A percentile compares a stretch with the other conserved stretches of the same genome.
These are phyloP conservation scores for Pythium rhizo-oryzae DNA, from an alignment of 352 stramenopile genomes.

Conservation along the genomic window DNA sequence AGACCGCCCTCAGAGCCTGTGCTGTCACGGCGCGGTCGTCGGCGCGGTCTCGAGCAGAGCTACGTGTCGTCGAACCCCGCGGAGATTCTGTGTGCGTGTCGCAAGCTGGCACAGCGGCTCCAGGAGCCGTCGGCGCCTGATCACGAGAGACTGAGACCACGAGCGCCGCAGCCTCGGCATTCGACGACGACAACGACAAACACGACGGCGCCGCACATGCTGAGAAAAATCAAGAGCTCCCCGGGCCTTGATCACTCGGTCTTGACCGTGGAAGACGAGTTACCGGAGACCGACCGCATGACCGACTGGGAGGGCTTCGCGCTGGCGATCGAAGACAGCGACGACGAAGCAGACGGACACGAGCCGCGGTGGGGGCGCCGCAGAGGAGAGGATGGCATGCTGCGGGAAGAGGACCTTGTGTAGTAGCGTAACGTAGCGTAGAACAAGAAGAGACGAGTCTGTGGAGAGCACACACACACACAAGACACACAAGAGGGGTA, in stretches of 20 bases:
- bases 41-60: background rate
- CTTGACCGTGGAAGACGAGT: background rate
- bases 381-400: background rate
- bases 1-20: constrained; percentile 5
- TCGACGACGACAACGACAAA: background rate
- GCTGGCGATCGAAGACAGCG: constrained; percentile 21
- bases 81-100: constrained; percentile 38
- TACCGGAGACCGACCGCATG: constrained; percentile 12
- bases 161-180: background rate
- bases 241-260: background rate
- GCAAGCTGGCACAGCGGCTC: constrained; percentile 43
- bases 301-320: constrained; percentile 18
- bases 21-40: background rate
- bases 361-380: background rate
- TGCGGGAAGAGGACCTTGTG: background rate
- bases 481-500: constrained; percentile 4
- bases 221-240: constrained; percentile 8
- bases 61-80: constrained; percentile 10
- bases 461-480: constrained; percentile 1
- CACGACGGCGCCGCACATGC: background rate
- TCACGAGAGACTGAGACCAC: background rate
- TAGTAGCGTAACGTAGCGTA: constrained; percentile 2
- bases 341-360: constrained; percentile 3
- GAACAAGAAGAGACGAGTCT: constrained; percentile 1
- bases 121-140: constrained; percentile 10